Evolutionary conservation across 1,139 yeast genomes (phyloP).

Genomic region (Yamadazyma blattariae): DNA sequence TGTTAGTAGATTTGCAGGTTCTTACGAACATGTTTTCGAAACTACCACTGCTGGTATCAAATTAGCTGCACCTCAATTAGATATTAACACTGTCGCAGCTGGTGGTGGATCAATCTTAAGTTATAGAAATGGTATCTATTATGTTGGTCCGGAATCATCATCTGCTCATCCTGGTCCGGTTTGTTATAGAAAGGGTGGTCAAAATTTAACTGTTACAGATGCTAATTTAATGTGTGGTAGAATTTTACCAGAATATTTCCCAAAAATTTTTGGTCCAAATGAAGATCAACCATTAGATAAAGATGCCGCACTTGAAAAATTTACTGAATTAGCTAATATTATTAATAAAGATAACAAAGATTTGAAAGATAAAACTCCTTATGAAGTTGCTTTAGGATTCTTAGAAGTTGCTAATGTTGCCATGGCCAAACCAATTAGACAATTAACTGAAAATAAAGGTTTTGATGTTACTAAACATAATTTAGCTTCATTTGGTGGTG

Average conservation of each 20-base stretch:
- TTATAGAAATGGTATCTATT: slow-evolving; percentile 49
- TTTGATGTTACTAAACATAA: slow-evolving; percentile 19
- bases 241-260: slow-evolving; percentile 48
- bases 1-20: slow-evolving; percentile 44
- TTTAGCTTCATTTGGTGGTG: slow-evolving; percentile 22
- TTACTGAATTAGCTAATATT: slow-evolving; percentile 35
- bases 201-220: slow-evolving; percentile 51
- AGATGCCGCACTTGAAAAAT: slow-evolving; percentile 35
- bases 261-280: slow-evolving; percentile 52
- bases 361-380: slow-evolving; percentile 19
- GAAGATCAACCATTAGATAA: slow-evolving; percentile 48
- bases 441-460: slow-evolving; percentile 20
- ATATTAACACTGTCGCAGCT: slow-evolving; percentile 59
- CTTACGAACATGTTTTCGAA: slow-evolving; percentile 49
- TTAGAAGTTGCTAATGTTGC: slow-evolving; percentile 19
- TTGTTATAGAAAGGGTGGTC: slow-evolving; percentile 56
- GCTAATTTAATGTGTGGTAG: slow-evolving; percentile 53
- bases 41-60: slow-evolving; percentile 55
- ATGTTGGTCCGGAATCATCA: slow-evolving; percentile 56
- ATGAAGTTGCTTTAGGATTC: slow-evolving; percentile 21
- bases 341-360: slow-evolving; percentile 40
- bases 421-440: slow-evolving; percentile 22
- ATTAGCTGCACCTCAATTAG: slow-evolving; percentile 56
- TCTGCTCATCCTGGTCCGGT: slow-evolving; percentile 61
- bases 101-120: slow-evolving; percentile 55